Conservation (phyloP, 208 protist species). For the Trypanosoma vivax region DNA sequence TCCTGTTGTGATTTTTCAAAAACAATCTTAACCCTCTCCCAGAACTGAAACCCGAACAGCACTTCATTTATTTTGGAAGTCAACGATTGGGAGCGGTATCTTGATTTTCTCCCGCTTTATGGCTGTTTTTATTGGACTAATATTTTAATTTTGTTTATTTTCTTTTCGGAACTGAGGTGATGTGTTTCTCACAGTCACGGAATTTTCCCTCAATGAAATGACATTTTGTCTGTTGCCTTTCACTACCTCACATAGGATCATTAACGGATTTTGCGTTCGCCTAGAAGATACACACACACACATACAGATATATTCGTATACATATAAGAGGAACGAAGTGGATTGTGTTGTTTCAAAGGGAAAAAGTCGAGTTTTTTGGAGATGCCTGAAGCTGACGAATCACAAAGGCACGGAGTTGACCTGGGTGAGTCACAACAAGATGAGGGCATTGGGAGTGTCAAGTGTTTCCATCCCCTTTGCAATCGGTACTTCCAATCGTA, state of each 20-base stretch:
- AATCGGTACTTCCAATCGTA: neutral
- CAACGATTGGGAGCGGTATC: neutral
- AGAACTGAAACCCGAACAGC: too few relatives aligned
- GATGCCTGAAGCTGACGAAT: too few relatives aligned
- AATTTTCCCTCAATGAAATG: neutral
- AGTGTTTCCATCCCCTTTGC: neutral
- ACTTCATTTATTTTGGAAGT: neutral
- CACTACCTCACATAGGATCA: neutral
- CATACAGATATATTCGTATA: too few relatives aligned
- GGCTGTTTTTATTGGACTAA: neutral
- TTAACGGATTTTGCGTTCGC: neutral
- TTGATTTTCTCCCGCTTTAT: neutral
- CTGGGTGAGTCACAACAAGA: too few relatives aligned
- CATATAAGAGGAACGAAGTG: too few relatives aligned
- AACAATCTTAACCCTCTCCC: too few relatives aligned
- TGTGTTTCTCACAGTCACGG: neutral
- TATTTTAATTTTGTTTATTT: neutral
- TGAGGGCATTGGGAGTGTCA: neutral
- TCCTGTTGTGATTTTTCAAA: too few relatives aligned
- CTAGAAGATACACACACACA: neutral
- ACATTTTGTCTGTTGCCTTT: neutral
- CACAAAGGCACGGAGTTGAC: too few relatives aligned
- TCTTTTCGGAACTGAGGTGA: neutral
- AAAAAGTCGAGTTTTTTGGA: too few relatives aligned
- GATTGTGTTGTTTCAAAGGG: too few relatives aligned